These are phyloP conservation scores for Penicillium corylophilum DNA, from an alignment of 2,329 filamentous ascomycete genomes.

Conservation along the genomic window DNA sequence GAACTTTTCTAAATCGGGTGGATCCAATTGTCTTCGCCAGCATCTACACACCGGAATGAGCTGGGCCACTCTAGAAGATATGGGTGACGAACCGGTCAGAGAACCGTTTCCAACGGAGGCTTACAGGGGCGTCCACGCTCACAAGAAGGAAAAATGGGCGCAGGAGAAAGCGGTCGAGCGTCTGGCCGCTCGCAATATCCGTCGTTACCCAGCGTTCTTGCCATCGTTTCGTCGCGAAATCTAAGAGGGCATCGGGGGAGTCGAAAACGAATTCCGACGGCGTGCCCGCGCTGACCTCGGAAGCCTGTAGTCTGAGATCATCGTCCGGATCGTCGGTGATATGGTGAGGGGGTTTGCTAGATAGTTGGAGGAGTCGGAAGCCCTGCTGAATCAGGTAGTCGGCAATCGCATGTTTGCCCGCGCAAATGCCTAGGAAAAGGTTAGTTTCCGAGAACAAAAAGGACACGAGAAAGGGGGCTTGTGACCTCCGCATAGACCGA, in stretches of 20 bases:
- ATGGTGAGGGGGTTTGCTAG: conserved; percentile 25
- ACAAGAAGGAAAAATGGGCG: conserved; percentile 92
- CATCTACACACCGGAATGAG: conserved; percentile 42
- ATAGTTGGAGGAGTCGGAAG: conserved; percentile 72
- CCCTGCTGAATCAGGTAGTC: conserved; percentile 80
- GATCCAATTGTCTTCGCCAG: conserved; percentile 45
- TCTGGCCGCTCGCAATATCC: conserved; percentile 70
- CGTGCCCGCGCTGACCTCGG: conserved; percentile 18
- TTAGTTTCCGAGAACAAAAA: conserved; percentile 15
- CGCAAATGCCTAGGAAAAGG: conserved; percentile 70
- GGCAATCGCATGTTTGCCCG: conserved; percentile 87
- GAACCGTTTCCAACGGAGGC: conserved; percentile 78
- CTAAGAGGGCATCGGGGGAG: conserved; percentile 67
- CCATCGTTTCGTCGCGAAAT: conserved; percentile 86
- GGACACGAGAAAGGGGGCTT: conserved; percentile 6
- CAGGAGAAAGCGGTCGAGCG: conserved; percentile 71
- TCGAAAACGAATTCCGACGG: conserved; percentile 51
- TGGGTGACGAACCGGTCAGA: conserved; percentile 50
- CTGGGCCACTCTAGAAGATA: conserved; percentile 1
- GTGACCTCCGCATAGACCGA: conserved; percentile 53
- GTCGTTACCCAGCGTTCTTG: conserved; percentile 80
- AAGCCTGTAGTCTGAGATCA: conserved; percentile 28
- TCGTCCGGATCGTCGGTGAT: conserved; percentile 27
- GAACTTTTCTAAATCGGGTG: conserved; percentile 59
- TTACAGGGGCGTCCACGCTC: conserved; percentile 86